Evolutionary conservation across 352 stramenopile genomes (phyloP), one percentile per base, ranked within the genome.

Genomic region (Globisporangium perplexum): DNA sequence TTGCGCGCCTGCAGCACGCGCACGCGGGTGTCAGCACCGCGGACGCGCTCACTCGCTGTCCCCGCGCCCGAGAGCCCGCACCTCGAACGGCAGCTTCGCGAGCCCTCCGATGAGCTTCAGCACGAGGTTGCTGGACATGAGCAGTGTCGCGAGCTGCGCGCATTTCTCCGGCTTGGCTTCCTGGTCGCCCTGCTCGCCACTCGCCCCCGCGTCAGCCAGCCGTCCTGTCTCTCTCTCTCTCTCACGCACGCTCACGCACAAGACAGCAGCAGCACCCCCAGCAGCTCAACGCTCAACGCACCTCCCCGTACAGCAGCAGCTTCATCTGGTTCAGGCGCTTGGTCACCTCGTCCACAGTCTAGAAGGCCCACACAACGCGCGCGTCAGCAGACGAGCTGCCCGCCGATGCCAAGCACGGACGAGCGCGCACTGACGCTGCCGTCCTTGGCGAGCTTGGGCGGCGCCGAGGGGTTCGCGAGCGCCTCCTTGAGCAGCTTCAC

Each of bases 261-360:
- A n/a, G n/a, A n/a, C n/a, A n/a, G n/a, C n/a, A n/a, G n/a, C n/a
- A n/a, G n/a, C n/a, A n/a, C n/a, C n/a, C n/a, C n/a, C n/a, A n/a
- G n/a, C n/a, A n/a, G n/a, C n/a, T n/a, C n/a, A n/a, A n/a, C n/a
- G n/a, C n/a, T n/a, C 36, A 22, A 35, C 83, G 65, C 24, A 86
- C 74, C 39, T 90, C 83, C 31, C 83, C 84, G 49, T 93, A 93
- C 5, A 93, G 66, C 52, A 93, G 63, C 30, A 84, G 57, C 66
- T 93, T 94, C 66, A 93, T 95, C 66, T 90, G 79, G 53, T 74
- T 79, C 44, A 96, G 58, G 1, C 88, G 82, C 67, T 96, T 96
- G 20, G 80, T 91, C 30, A 83, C 60, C 50, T 85, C 75, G 56
- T 86, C 72, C 49, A 86, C 68, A 14, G 66, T 36, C 71, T 77